Base-by-base conservation (phyloP, 495 filamentous ascomycete species). In the Thermothielavioides terrestris region DNA sequence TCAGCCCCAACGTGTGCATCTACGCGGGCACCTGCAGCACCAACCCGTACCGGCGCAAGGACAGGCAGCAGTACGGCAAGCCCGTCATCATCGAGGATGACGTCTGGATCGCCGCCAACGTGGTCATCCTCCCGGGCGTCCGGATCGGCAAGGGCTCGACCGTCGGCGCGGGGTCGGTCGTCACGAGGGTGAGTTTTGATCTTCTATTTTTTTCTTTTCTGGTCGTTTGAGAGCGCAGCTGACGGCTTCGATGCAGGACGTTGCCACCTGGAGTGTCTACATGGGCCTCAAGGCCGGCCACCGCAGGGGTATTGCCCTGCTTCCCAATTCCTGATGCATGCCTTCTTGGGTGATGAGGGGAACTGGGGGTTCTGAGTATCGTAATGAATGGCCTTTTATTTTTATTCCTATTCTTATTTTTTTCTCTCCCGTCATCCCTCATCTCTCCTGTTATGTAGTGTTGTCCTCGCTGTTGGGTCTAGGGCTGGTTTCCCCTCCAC, bases 1-100 rank as follows among this genome's bases (percentile, higher is more conserved):
- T 98, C 56, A 88, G 88, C 20, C 86, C 89, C 3, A 88, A 91
- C 54, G 92, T 95, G 40, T 90, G 82, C 43, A 83, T 97, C 44
- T 84, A 91, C 53, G 85, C 81, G 41, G 81, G 82, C 22, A 89
- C 80, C 30, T 78, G 86, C 52, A 80, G 80, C 50, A 81, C 84
- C 8, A 88, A 92, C 68, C 83, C 86, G 50, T 78, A 84, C 60
- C 76, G 79, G 56, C 74, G 89, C 22, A 78, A 82, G 49, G 91
- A 89, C 3, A 83, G 82, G 44, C 76, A 79, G 54, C 83, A 85
- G 51, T 65, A 82, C 41, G 90, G 85, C 3, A 79, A 81, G 28
- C 74, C 77, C 6, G 83, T 98, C 44, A 75, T 75, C 14, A 91
- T 98, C 52, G 88, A 86, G 55, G 86, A 91, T 43, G 88, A 96